Evolutionary conservation across 1,284 basidiomycete genomes (phyloP), one percentile per base, ranked within the genome.

Genomic region (Ustilago sp.): DNA sequence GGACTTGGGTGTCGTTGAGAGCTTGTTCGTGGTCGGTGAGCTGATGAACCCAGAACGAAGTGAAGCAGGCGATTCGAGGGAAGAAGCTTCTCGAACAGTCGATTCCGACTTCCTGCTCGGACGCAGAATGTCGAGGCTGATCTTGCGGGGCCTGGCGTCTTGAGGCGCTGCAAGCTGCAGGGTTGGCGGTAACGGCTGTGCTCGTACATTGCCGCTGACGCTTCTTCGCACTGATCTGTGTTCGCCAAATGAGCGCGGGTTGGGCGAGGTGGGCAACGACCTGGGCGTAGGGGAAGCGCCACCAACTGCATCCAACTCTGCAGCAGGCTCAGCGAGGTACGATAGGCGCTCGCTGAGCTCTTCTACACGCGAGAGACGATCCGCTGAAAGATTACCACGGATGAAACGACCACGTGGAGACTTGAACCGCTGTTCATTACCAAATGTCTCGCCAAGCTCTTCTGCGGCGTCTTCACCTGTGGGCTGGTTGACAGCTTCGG

Each of bases 321-420:
- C 39, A 13, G 34, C 39, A 17, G 31, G n/a, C 17, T 70, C 68
- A 8, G 61, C 13, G 13, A 60, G 53, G 12, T 60, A 63, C 23
- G 64, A 75, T 9, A 63, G 48, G 17, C 68, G 64, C 43, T 71
- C 64, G 55, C 73, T 70, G 36, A 61, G 43, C 54, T 75, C 73
- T 43, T 75, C 73, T 0, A 75, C 73, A 17, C 73, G 68, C 28
- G 73, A 75, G 7, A 71, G 73, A 32, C 73, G 61, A 34, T 75
- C 73, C 23, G 36, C 59, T 0, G 47, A 4, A 31, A 58, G 9
- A 13, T 63, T 53, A 43, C 55, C 47, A 23, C 68, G 68, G 32
- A 69, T 74, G 59, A 74, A 68, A 36, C 73, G 73, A 8, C 64
- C 61, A 12, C 63, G 53, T 1, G 68, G 73, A 23, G 73, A 66